These are phyloP conservation scores for Amanita jacksonii DNA, from an alignment of 768 basidiomycete species.

Conservation along the genomic window DNA sequence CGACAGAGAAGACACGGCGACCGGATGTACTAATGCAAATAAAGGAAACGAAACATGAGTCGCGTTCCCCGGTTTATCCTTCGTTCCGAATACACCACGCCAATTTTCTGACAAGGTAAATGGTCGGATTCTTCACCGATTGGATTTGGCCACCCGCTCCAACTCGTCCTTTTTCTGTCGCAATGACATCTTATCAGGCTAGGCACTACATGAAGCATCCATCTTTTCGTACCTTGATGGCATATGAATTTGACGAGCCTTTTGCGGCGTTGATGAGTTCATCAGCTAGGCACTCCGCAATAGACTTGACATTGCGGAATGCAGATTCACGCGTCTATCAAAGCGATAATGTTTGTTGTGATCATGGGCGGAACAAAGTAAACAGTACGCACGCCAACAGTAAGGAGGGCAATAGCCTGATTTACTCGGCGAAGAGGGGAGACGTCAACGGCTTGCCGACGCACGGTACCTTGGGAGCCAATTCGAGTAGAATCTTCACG, in stretches of 20 bases:
- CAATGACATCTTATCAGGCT: background rate
- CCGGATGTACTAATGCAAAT: no score
- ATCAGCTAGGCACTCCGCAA: slow-evolving; percentile 97
- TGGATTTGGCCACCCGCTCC: slow-evolving; percentile 99
- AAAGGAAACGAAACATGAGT: no score
- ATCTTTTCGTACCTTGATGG: slow-evolving; percentile 73
- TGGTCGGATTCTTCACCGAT: slow-evolving; percentile 57
- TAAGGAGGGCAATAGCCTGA: slow-evolving; percentile 92
- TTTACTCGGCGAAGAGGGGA: slow-evolving; percentile 97
- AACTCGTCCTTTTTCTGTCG: slow-evolving; percentile 96
- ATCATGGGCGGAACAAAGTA: background rate
- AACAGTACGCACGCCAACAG: slow-evolving; percentile 71
- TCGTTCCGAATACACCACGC: background rate
- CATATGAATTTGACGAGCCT: slow-evolving; percentile 99
- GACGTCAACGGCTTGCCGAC: slow-evolving; percentile 99
- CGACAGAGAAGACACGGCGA: no score
- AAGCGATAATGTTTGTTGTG: slow-evolving; percentile 3
- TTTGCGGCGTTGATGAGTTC: slow-evolving; percentile 99
- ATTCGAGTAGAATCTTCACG: slow-evolving; percentile 99
- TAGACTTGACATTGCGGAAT: slow-evolving; percentile 99
- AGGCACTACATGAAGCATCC: background rate
- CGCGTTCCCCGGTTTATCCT: no score
- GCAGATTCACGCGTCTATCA: slow-evolving; percentile 94
- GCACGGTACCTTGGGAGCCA: slow-evolving; percentile 98
- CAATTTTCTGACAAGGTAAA: background rate